Conservation (phyloP, 768 basidiomycete species). For the Hericium erinaceus region DNA sequence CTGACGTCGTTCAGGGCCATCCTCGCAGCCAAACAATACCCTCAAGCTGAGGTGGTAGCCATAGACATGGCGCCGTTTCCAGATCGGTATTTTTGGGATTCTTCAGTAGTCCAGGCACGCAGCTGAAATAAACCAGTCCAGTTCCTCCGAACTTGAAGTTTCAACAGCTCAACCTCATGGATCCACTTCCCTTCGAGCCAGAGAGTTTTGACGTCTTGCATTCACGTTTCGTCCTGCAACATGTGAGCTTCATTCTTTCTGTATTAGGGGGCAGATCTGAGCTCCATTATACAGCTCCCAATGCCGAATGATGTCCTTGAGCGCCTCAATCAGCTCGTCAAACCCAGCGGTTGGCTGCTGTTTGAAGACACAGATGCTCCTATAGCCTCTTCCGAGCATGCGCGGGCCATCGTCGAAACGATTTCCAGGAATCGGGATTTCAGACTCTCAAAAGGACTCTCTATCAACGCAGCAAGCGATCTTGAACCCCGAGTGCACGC, state of each 20-base stretch:
- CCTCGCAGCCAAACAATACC: constrained; percentile 13
- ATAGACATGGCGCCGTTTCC: constrained; percentile 14
- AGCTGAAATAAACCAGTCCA: background rate
- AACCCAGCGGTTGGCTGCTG: constrained; percentile 19
- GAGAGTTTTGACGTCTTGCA: constrained; percentile 18
- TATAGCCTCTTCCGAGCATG: too few relatives aligned
- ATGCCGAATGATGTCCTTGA: constrained; percentile 9
- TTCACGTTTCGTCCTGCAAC: constrained; percentile 15
- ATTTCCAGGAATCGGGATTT: too few relatives aligned
- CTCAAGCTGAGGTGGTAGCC: constrained; percentile 11
- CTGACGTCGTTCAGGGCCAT: constrained; percentile 16
- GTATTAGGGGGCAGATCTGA: background rate
- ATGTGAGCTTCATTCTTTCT: constrained; percentile 7
- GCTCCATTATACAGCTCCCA: constrained; percentile 10
- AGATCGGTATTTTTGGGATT: constrained; percentile 6
- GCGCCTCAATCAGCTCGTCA: constrained; percentile 14
- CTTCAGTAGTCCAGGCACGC: too few relatives aligned
- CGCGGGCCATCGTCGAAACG: too few relatives aligned
- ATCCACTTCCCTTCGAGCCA: constrained; percentile 14
- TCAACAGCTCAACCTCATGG: constrained; percentile 14
- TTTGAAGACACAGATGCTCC: constrained; percentile 14
- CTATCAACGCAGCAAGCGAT: too few relatives aligned
- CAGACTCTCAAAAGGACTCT: too few relatives aligned
- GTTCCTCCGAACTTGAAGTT: constrained; percentile 16
- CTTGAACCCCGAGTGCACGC: too few relatives aligned